These are phyloP conservation scores for Tolypocladium cylindrosporum DNA, from an alignment of 2,329 filamentous ascomycete genomes.

Conservation along the genomic window DNA sequence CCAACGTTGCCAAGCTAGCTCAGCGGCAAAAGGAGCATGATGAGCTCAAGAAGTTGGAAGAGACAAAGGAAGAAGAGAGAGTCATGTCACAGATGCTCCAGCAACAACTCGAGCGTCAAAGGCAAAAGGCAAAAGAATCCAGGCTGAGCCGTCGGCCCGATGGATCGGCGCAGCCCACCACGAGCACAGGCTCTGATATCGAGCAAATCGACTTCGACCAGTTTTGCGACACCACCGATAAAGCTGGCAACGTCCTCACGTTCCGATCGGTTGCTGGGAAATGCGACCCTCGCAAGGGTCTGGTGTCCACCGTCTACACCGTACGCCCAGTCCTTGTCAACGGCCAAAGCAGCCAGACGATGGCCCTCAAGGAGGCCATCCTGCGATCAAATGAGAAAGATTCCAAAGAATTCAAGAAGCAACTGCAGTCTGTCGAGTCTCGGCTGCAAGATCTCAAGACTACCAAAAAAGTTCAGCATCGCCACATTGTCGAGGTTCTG, in stretches of 20 bases:
- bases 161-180: slow-evolving; percentile 17
- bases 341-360: slow-evolving; percentile 45
- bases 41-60: slow-evolving; percentile 42
- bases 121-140: slow-evolving; percentile 52
- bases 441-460: slow-evolving; percentile 66
- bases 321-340: slow-evolving; percentile 58
- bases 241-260: slow-evolving; percentile 49
- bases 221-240: slow-evolving; percentile 52
- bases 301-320: slow-evolving; percentile 58
- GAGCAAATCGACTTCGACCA: slow-evolving; percentile 55
- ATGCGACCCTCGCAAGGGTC: slow-evolving; percentile 53
- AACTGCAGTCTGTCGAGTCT: slow-evolving; percentile 66
- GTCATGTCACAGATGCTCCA: slow-evolving; percentile 61
- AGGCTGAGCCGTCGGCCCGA: slow-evolving; percentile 49
- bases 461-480: slow-evolving; percentile 64
- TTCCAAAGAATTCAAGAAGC: slow-evolving; percentile 57
- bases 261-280: slow-evolving; percentile 66
- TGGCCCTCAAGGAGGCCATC: slow-evolving; percentile 64
- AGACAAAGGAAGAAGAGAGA: slow-evolving; percentile 58
- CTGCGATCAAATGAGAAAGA: slow-evolving; percentile 50
- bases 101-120: slow-evolving; percentile 60
- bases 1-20: slow-evolving; percentile 52
- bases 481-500: slow-evolving; percentile 67
- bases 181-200: slow-evolving; percentile 15
- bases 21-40: slow-evolving; percentile 44